Conservation (phyloP, 805 yeast genomes). For the Saturnispora bothae region DNA sequence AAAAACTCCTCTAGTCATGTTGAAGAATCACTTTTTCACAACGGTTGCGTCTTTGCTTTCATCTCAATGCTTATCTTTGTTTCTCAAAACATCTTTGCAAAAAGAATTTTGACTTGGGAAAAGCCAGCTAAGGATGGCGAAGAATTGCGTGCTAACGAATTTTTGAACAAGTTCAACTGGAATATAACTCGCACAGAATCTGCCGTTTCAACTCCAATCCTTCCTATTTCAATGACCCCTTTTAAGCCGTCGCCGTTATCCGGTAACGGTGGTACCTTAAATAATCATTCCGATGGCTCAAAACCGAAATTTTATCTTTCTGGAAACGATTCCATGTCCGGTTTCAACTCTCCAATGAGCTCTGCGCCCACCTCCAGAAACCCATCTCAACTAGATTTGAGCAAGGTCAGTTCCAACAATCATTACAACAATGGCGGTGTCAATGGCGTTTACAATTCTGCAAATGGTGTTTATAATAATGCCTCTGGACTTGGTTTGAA, state of each 20-base stretch:
- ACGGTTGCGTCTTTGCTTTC: slow-evolving; percentile 42
- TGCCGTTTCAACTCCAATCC: slow-evolving; percentile 26
- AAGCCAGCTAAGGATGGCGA: slow-evolving; percentile 14
- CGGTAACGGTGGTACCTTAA: neutral
- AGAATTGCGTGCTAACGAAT: slow-evolving; percentile 17
- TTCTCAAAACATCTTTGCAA: slow-evolving; percentile 72
- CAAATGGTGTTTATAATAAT: neutral
- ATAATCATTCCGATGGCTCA: neutral
- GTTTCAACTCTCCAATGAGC: slow-evolving; percentile 4
- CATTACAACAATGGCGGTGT: no score
- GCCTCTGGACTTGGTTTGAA: no score
- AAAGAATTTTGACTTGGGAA: slow-evolving; percentile 49
- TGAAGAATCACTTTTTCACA: slow-evolving; percentile 20
- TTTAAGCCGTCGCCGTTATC: slow-evolving; percentile 18
- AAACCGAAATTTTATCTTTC: slow-evolving; percentile 7
- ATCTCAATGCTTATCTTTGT: slow-evolving; percentile 60
- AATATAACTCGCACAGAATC: slow-evolving; percentile 24
- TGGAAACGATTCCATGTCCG: slow-evolving; percentile 14
- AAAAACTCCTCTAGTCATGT: slow-evolving; percentile 25
- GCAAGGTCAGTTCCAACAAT: no score
- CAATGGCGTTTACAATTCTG: no score
- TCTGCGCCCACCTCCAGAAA: slow-evolving; percentile 7
- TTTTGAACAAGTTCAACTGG: slow-evolving; percentile 21
- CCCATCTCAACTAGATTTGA: slow-evolving; percentile 4
- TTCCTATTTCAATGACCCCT: slow-evolving; percentile 23